Percentiles rank a stretch among this genome's conserved stretches.
These are phyloP conservation scores for Leucosporidium creatinivorum DNA, from an alignment of 768 basidiomycete genomes.

Conservation along the genomic window DNA sequence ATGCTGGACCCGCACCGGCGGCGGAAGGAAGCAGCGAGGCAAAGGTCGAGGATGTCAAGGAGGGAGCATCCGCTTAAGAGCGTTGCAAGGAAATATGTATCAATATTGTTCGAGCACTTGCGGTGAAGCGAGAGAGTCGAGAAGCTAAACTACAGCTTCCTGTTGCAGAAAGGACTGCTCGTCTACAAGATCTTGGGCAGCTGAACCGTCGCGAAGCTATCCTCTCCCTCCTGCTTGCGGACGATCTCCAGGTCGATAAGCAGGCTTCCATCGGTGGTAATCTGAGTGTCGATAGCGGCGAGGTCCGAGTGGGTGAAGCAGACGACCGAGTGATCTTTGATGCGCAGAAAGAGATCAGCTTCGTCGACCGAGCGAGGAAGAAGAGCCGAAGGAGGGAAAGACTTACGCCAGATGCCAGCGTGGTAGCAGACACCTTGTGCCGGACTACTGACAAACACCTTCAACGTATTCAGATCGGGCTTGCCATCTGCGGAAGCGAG, in stretches of 20 bases:
- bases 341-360: neutral
- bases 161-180: too few relatives aligned
- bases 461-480: neutral
- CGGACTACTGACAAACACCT: neutral
- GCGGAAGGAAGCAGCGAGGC: too few relatives aligned
- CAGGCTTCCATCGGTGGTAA: neutral
- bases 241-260: neutral
- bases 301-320: neutral
- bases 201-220: neutral
- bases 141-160: too few relatives aligned
- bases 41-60: too few relatives aligned
- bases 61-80: too few relatives aligned
- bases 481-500: neutral
- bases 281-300: neutral
- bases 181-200: neutral
- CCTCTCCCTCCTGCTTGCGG: neutral
- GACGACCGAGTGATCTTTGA: neutral
- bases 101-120: too few relatives aligned
- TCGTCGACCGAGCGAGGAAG: neutral
- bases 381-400: neutral
- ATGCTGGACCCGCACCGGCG: neutral
- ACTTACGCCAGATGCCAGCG: slow-evolving; percentile 3
- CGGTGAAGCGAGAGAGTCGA: too few relatives aligned
- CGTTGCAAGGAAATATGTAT: too few relatives aligned
- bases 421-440: neutral